These are phyloP conservation scores for Kodamaea plutei DNA, from an alignment of 1,139 yeast species.

Conservation along the genomic window DNA sequence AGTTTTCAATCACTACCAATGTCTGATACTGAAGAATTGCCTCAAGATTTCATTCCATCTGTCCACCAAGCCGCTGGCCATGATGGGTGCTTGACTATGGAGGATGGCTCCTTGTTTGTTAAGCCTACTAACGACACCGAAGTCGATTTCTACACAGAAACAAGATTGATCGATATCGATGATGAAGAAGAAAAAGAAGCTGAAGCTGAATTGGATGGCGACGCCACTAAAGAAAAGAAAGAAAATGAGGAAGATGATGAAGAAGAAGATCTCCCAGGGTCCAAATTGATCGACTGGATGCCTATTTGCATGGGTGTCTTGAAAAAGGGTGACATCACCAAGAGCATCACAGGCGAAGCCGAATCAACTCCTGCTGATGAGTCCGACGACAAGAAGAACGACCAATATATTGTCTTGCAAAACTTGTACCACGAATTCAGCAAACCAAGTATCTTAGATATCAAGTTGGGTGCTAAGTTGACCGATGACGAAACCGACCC, in stretches of 20 bases:
- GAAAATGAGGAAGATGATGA: constrained; percentile 14
- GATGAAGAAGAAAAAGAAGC: constrained; percentile 11
- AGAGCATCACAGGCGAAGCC: constrained; percentile 2
- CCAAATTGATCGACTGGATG: constrained; percentile 50
- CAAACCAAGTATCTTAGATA: constrained; percentile 73
- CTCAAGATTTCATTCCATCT: constrained; percentile 7
- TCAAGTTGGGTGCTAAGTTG: constrained; percentile 71
- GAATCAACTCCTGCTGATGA: constrained; percentile 4
- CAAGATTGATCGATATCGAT: constrained; percentile 16
- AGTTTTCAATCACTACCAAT: too few relatives aligned
- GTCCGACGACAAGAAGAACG: constrained; percentile 11
- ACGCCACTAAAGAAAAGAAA: constrained; percentile 3
- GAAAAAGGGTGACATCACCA: constrained; percentile 24
- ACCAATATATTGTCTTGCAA: constrained; percentile 60
- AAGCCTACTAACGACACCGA: constrained; percentile 67
- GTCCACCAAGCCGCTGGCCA: constrained; percentile 83
- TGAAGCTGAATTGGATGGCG: constrained; percentile 2
- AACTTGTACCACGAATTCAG: constrained; percentile 61
- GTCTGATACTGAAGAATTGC: constrained; percentile 6
- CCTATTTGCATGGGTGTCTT: constrained; percentile 40
- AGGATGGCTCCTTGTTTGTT: constrained; percentile 62
- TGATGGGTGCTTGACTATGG: constrained; percentile 61
- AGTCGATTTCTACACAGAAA: constrained; percentile 58
- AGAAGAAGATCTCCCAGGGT: constrained; percentile 24
- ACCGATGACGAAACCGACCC: constrained; percentile 57